phyloP scores from a whole-genome alignment of 2,329 filamentous ascomycete species.

The Fusarium metavorans region DNA sequence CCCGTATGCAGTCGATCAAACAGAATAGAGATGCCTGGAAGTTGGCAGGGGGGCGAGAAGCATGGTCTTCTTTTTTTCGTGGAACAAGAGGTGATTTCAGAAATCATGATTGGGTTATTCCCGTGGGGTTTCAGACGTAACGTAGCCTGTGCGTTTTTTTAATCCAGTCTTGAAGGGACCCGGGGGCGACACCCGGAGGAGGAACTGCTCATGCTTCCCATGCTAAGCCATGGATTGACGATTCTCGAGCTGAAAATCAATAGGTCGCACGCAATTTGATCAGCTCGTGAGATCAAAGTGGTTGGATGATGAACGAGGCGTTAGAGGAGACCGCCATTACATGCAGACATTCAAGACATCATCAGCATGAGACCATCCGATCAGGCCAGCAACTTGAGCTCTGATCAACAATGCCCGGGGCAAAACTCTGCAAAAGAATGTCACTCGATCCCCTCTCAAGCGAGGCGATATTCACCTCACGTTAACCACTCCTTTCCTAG shows the following conservation, averaged over 20 bases:
- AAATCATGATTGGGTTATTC: slow-evolving; percentile 31
- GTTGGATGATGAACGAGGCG: slow-evolving; percentile 10
- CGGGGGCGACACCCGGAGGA: slow-evolving; percentile 10
- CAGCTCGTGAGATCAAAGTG: not conserved
- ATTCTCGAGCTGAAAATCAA: slow-evolving; percentile 8
- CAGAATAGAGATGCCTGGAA: slow-evolving; percentile 9
- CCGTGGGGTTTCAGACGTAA: slow-evolving; percentile 26
- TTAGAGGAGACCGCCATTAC: not conserved
- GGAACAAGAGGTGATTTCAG: slow-evolving; percentile 1
- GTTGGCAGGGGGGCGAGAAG: slow-evolving; percentile 8
- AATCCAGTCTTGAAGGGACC: not conserved
- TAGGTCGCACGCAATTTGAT: slow-evolving; percentile 26
- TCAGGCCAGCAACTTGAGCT: not conserved
- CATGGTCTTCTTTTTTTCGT: not conserved
- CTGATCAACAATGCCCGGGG: not conserved
- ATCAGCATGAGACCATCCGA: not conserved
- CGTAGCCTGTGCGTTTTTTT: slow-evolving; percentile 14
- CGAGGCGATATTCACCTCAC: not conserved
- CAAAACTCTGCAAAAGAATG: slow-evolving; percentile 4
- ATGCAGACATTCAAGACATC: not conserved
- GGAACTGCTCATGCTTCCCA: not conserved
- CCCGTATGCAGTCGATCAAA: slow-evolving; percentile 30
- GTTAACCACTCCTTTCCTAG: not conserved
- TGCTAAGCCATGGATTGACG: not conserved
- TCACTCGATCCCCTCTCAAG: slow-evolving; percentile 1